These are phyloP conservation scores for Annona squamosa DNA, from an alignment of 164 flowering plant species.

Conservation along the genomic window DNA sequence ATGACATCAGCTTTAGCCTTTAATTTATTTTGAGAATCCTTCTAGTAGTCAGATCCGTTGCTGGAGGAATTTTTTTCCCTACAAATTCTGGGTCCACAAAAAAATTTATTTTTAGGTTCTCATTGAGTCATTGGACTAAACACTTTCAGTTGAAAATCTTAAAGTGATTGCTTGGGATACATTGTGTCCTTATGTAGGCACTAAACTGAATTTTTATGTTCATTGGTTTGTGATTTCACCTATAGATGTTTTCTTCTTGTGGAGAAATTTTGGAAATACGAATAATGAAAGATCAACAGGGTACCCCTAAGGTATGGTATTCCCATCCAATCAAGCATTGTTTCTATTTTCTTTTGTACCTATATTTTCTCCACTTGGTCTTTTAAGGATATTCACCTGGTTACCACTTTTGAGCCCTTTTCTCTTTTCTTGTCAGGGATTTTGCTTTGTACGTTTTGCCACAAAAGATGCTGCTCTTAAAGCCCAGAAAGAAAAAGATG, in stretches of 20 bases:
- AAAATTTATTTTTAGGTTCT: too few relatives aligned
- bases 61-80: not conserved
- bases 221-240: not conserved
- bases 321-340: not conserved
- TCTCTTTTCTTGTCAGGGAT: conserved; percentile 23
- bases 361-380: not conserved
- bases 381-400: not conserved
- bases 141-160: not conserved
- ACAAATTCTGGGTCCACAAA: not conserved
- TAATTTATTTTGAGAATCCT: not conserved
- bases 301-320: conserved; percentile 27
- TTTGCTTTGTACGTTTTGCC: conserved; percentile 34
- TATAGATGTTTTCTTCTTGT: conserved; percentile 26
- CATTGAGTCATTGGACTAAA: too few relatives aligned
- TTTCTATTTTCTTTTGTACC: not conserved
- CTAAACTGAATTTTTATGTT: not conserved
- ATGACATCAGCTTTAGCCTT: not conserved
- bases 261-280: conserved; percentile 38
- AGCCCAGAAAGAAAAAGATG: conserved; percentile 30
- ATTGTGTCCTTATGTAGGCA: not conserved
- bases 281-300: conserved; percentile 27
- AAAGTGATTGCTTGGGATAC: not conserved
- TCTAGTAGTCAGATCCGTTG: not conserved
- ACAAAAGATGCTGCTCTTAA: conserved; percentile 31
- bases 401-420: not conserved